Conservation (phyloP, 2,329 filamentous ascomycete species). For the Sarocladium kiliense region DNA sequence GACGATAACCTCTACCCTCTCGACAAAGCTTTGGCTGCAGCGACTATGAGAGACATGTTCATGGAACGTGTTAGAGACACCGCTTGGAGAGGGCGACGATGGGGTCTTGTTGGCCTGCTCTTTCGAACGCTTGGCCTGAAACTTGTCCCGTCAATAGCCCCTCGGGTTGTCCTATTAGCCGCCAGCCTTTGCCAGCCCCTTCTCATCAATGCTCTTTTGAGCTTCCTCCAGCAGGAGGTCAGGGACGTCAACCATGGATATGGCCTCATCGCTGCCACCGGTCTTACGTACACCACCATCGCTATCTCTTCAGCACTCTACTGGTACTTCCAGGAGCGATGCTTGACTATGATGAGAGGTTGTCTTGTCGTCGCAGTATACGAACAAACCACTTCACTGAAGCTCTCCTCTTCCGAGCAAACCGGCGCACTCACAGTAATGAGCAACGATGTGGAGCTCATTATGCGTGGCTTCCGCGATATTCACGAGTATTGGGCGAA, state of each 20-base stretch:
- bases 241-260: slow-evolving; percentile 25
- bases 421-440: too few species aligned
- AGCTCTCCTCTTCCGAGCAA: too few species aligned
- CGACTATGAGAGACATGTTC: neutral
- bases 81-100: neutral
- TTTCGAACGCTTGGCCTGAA: slow-evolving; percentile 23
- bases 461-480: too few species aligned
- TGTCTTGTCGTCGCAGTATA: too few species aligned
- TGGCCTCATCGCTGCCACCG: slow-evolving; percentile 35
- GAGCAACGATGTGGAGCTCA: too few species aligned
- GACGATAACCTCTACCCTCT: slow-evolving; percentile 30
- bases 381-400: too few species aligned
- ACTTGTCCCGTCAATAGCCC: slow-evolving; percentile 27
- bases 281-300: slow-evolving; percentile 34
- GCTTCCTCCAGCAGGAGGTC: slow-evolving; percentile 20
- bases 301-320: slow-evolving; percentile 34
- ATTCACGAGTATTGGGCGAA: too few species aligned
- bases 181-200: slow-evolving; percentile 38
- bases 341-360: slow-evolving; percentile 25
- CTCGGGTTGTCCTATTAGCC: slow-evolving; percentile 30
- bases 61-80: neutral
- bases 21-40: slow-evolving; percentile 19
- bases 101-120: slow-evolving; percentile 23
- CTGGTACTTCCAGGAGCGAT: slow-evolving; percentile 30
- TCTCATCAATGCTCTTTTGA: slow-evolving; percentile 32